These are phyloP conservation scores for Phytophthora multivora DNA, from an alignment of 352 stramenopile genomes.

Conservation along the genomic window DNA sequence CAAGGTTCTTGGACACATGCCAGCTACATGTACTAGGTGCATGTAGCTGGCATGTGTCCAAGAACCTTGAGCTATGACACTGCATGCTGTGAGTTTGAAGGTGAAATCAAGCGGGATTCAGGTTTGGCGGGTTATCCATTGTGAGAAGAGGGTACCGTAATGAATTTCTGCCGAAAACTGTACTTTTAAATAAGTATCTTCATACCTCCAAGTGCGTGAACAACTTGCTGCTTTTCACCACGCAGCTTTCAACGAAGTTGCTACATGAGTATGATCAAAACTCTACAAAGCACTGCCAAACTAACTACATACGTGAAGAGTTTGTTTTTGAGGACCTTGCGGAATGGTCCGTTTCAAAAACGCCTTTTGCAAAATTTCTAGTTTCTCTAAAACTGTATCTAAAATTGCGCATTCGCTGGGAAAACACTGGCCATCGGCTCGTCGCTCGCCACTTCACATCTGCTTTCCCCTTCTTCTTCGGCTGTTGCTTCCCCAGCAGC, in stretches of 20 bases:
- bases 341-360: slow-evolving; percentile 15
- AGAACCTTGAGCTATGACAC: background rate
- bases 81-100: background rate
- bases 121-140: too few relatives aligned
- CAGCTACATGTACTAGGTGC: too few relatives aligned
- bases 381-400: background rate
- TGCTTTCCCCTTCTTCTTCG: slow-evolving; percentile 6
- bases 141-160: background rate
- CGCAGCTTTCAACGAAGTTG: too few relatives aligned
- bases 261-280: too few relatives aligned
- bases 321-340: background rate
- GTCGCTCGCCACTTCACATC: slow-evolving; percentile 14
- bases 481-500: background rate
- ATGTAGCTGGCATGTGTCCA: background rate
- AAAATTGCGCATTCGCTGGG: slow-evolving; percentile 10
- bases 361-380: background rate
- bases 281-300: too few relatives aligned
- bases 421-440: slow-evolving; percentile 5
- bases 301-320: too few relatives aligned
- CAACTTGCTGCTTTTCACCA: too few relatives aligned
- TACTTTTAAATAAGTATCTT: too few relatives aligned
- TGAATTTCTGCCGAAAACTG: too few relatives aligned
- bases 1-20: too few relatives aligned
- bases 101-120: slow-evolving; percentile 2
- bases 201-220: background rate